phyloP scores from a whole-genome alignment of 2,329 filamentous ascomycete species.

The Paecilomyces sp. region DNA sequence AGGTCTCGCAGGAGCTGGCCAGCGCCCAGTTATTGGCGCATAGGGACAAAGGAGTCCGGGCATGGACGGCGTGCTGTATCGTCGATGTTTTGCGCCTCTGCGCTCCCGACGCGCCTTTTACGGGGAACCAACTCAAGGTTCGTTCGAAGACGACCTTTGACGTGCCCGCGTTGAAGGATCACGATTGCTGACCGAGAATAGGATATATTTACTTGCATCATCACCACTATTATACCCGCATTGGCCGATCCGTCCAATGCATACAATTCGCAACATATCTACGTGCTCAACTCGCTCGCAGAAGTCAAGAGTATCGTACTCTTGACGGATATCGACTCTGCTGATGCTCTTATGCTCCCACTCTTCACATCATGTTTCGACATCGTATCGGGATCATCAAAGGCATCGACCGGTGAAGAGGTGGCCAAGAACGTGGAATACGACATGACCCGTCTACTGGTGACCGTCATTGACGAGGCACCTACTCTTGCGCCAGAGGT shows the following conservation, averaged over 20 bases:
- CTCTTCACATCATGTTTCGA: constrained; percentile 91
- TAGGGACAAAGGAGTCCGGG: constrained; percentile 88
- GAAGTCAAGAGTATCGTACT: constrained; percentile 94
- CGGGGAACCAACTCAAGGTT: constrained; percentile 82
- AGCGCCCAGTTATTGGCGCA: constrained; percentile 76
- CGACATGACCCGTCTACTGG: constrained; percentile 79
- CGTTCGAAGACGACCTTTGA: constrained; percentile 40
- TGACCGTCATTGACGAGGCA: constrained; percentile 81
- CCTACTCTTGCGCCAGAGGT: constrained; percentile 69
- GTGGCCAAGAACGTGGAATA: constrained; percentile 90
- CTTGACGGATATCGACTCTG: constrained; percentile 76
- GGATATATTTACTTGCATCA: constrained; percentile 90
- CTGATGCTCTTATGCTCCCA: constrained; percentile 69
- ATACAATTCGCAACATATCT: constrained; percentile 89
- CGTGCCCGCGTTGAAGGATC: neutral
- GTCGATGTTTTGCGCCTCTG: constrained; percentile 90
- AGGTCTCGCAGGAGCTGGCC: constrained; percentile 78
- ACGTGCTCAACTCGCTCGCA: constrained; percentile 78
- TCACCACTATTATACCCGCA: constrained; percentile 74
- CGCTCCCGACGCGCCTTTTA: constrained; percentile 92
- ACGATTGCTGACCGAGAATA: constrained; percentile 31
- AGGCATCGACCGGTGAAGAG: constrained; percentile 68
- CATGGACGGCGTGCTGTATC: constrained; percentile 79
- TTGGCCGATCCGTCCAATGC: constrained; percentile 80
- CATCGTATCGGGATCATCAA: constrained; percentile 72